Evolutionary conservation across 1,284 basidiomycete genomes (phyloP), one percentile per base, ranked within the genome.

Genomic region (Paramarasmius palmivorus): DNA sequence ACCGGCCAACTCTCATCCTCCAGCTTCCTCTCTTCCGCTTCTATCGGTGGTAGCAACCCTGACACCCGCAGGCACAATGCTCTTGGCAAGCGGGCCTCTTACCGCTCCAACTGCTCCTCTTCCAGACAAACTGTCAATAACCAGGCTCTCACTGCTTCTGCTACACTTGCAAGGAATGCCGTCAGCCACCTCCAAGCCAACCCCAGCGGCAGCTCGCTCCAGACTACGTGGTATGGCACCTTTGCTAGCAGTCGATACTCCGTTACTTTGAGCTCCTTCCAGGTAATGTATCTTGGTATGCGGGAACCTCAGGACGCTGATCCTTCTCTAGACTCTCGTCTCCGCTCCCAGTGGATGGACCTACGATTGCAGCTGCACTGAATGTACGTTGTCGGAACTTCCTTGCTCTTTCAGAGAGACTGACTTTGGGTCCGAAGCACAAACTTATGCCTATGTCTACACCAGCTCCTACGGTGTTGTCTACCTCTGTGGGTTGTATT

Each of bases 171-270:
- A 12, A 54, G 12, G 14, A 32, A 3, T 12, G 23, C 46, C 4
- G 29, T 52, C 22, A 32, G 19, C 26, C 53, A 57, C 36, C 56
- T 57, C 29, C 36, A 48, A 19, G 17, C 12, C 38, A 49, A 57
- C 32, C 52, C 52, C 37, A 26, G 25, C 32, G 55, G 55, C 10
- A 42, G 45, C 25, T 36, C 47, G 2, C 56, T 57, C 48, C 53
- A 57, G 36, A 57, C 53, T 10, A 54, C 47, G 2, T 57, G 56
- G 56, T 57, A 50, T 23, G 56, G 56, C 26, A 51, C 53, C 10
- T 57, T 57, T 40, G n/a, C 52, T 14, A 45, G 12, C 4, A 14
- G 23, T 9, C 23, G 40, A n/a, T 51, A 54, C 36, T 34, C 6
- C 4, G 17, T 22, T 42, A 49, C 47, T 2, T 23, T 45, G 25